Base-by-base conservation (phyloP, 805 yeast genomes). In the Torulaspora indica region DNA sequence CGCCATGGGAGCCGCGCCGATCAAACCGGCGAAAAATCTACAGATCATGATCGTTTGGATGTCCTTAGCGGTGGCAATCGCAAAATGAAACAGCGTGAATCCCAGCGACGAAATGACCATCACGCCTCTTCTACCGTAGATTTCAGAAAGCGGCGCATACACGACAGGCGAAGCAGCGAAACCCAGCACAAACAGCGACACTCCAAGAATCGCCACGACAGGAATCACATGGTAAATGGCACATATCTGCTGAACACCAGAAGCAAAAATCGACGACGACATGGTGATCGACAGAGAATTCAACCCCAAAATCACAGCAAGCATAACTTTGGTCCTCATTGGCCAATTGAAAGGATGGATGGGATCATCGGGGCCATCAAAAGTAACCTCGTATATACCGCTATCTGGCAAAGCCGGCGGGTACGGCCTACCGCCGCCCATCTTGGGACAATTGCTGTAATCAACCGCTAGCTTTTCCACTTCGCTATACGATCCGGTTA, bases 141-240 rank as follows among this genome's bases (percentile, higher is more conserved):
- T 57, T 62, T 85, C 95, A n/a, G 91, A 82, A 29, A 85, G 61
- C 4, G 95, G 96, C 20, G 93, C 96, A 88, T 93, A 90, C 29
- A 87, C 57, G 40, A 90, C 71, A 3, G 98, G 98, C 14, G 97
- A 96, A 0, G 87, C 75, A 1, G 96, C 97, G 66, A 89, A 91
- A 8, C 97, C 98, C 33, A 88, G 64, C n/a, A 90, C 96, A 56
- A 78, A 90, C 20, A 89, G 71, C 0, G 96, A 80, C 8, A 88
- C 75, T 45, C 87, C 85, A 37, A 91, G 72, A 17, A 85, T 75
- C 10, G 84, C 82, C n/a, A 81, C 90, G 8, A 79, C 84, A 5
- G 57, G 49, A 33, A 85, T 82, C 38, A 90, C 79, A 46, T 76
- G 76, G 64, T 64, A 90, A 31, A 73, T 65, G 38, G 52, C 67